Evolutionary conservation across 331 rosid genomes (phyloP).

Genomic region (Stylosanthes scabra): DNA sequence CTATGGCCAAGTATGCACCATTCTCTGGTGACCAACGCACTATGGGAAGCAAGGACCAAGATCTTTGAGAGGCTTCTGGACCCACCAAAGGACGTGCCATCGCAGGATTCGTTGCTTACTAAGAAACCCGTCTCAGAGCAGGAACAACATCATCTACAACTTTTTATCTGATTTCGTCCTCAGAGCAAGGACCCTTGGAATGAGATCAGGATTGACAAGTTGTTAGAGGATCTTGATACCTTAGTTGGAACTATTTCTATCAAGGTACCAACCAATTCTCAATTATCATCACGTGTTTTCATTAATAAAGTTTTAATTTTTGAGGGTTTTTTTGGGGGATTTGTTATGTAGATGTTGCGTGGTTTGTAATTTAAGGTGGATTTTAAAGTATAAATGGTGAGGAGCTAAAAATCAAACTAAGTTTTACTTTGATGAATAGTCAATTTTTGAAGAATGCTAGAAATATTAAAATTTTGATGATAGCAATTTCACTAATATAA

Average conservation of each 20-base stretch:
- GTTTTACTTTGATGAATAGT: conserved; percentile 14
- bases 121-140: conserved; percentile 82
- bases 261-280: conserved; percentile 51
- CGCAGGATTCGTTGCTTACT: conserved; percentile 70
- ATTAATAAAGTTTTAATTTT: background rate
- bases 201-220: conserved; percentile 79
- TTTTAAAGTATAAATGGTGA: background rate
- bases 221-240: conserved; percentile 92
- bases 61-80: conserved; percentile 76
- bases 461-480: no score
- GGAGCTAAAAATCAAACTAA: background rate
- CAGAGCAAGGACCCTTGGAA: conserved; percentile 88
- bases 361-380: background rate
- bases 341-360: conserved; percentile 20
- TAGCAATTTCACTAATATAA: background rate
- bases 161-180: conserved; percentile 75
- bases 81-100: conserved; percentile 77
- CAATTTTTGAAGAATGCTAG: background rate
- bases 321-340: background rate
- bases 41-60: conserved; percentile 76
- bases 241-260: conserved; percentile 81
- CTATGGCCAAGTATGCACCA: conserved; percentile 94
- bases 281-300: no score
- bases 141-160: conserved; percentile 67
- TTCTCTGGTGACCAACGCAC: conserved; percentile 87